A percentile compares a stretch with the other conserved stretches of the same genome.
phyloP scores from a whole-genome alignment of 768 basidiomycete species.

The Leccinum boreale region DNA sequence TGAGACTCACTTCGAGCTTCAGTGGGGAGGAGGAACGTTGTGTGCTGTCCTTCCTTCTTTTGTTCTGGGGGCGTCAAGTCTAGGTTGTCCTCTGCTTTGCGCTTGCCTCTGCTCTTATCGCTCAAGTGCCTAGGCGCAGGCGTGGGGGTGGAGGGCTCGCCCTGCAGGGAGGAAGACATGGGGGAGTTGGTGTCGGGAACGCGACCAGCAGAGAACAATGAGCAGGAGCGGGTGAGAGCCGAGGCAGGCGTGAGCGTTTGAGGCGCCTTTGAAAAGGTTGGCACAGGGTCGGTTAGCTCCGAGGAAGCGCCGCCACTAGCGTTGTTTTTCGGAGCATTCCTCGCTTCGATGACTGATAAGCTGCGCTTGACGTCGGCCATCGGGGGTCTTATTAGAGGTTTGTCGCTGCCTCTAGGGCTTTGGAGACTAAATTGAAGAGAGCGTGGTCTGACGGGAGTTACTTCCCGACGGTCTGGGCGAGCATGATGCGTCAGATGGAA shows the following conservation, averaged over 20 bases:
- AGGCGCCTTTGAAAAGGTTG: constrained; percentile 6
- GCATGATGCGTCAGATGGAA: neutral
- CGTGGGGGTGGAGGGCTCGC: constrained; percentile 31
- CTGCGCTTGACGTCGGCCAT: constrained; percentile 28
- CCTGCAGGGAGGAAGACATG: constrained; percentile 16
- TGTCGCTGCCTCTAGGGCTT: constrained; percentile 15
- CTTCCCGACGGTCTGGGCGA: constrained; percentile 16
- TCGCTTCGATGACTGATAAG: constrained; percentile 22
- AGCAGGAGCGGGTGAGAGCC: constrained; percentile 20
- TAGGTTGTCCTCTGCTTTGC: constrained; percentile 73
- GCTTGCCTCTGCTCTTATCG: constrained; percentile 52
- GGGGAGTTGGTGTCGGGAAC: constrained; percentile 6
- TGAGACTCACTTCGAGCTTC: constrained; percentile 55
- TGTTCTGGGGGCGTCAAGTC: constrained; percentile 67
- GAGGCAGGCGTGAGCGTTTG: constrained; percentile 11
- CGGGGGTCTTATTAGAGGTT: neutral
- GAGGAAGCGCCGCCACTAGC: constrained; percentile 16
- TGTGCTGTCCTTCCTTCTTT: constrained; percentile 44
- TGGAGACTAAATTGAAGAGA: constrained; percentile 23
- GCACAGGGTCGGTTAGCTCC: constrained; percentile 17
- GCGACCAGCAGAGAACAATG: constrained; percentile 13
- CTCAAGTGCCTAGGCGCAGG: constrained; percentile 31
- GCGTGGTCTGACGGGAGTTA: constrained; percentile 10
- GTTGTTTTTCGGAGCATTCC: constrained; percentile 11
- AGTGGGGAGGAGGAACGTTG: constrained; percentile 58